A percentile compares a stretch with the other conserved stretches of the same genome.
These are phyloP conservation scores for Diversispora eburnea DNA, from an alignment of 192 early-diverging fungal species.

Conservation along the genomic window DNA sequence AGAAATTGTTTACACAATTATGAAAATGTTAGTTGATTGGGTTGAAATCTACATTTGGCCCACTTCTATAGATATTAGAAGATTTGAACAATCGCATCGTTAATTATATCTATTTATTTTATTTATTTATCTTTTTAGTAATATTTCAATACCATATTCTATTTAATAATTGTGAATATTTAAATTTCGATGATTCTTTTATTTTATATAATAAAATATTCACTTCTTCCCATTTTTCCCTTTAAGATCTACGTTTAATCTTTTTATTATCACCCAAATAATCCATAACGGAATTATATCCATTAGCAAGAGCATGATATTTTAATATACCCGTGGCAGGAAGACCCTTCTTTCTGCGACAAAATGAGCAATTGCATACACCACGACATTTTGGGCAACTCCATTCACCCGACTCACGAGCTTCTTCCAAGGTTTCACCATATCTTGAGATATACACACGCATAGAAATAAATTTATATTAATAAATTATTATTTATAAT, in stretches of 20 bases:
- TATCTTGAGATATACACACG: not conserved
- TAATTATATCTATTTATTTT: too few species aligned
- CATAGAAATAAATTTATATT: not conserved
- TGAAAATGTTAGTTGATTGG: too few species aligned
- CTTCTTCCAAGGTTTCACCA: constrained; percentile 30
- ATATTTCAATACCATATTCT: too few species aligned
- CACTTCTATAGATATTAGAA: too few species aligned
- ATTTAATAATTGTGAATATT: too few species aligned
- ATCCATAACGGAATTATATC: constrained; percentile 28
- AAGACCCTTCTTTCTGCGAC: constrained; percentile 31
- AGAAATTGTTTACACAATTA: too few species aligned
- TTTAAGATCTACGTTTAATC: not conserved
- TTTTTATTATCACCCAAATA: constrained; percentile 30
- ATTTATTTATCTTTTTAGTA: too few species aligned
- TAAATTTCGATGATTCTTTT: too few species aligned
- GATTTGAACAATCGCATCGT: too few species aligned
- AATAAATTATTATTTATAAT: not conserved
- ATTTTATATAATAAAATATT: too few species aligned
- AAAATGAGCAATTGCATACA: constrained; percentile 35
- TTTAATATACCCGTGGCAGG: constrained; percentile 28
- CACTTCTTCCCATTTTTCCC: not conserved
- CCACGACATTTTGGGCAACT: constrained; percentile 34
- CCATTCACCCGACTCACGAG: constrained; percentile 30
- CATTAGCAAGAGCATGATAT: constrained; percentile 13
- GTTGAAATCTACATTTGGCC: too few species aligned